Percentiles rank a stretch among this genome's conserved stretches.
Conservation (phyloP, 2,329 filamentous ascomycete genomes). For the Calonectria pseudoturangicola region DNA sequence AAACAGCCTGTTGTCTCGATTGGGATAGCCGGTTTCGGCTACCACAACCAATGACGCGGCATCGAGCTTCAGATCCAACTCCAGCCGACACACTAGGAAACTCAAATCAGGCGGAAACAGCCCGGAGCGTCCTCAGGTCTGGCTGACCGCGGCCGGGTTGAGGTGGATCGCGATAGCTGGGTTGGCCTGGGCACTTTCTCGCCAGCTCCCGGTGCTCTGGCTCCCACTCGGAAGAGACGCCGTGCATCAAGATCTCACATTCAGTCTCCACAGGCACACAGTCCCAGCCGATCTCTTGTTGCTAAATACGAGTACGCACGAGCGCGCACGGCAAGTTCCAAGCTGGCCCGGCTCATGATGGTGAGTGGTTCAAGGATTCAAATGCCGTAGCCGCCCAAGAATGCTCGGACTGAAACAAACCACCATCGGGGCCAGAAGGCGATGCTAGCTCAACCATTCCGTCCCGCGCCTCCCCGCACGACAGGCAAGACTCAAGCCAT, state of each 20-base stretch:
- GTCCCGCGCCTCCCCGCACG: slow-evolving; percentile 10
- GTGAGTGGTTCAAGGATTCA: too few relatives aligned
- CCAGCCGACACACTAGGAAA: slow-evolving; percentile 10
- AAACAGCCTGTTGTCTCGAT: neutral
- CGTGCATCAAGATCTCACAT: slow-evolving; percentile 9
- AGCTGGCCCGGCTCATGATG: neutral
- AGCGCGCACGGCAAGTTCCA: neutral
- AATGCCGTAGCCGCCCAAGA: neutral
- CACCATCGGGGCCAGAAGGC: neutral
- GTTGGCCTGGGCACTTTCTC: neutral
- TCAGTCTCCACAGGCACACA: neutral
- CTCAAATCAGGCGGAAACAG: slow-evolving; percentile 2
- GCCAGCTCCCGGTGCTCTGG: slow-evolving; percentile 1
- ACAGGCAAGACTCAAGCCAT: neutral
- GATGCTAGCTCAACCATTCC: neutral
- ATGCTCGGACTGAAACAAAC: slow-evolving; percentile 6
- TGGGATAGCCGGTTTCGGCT: neutral
- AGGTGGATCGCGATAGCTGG: too few relatives aligned
- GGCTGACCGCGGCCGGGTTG: neutral
- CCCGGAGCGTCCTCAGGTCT: too few relatives aligned
- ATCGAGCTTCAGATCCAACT: neutral
- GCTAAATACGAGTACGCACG: neutral
- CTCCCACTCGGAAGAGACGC: neutral
- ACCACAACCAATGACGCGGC: neutral
- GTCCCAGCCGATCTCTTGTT: neutral